phyloP scores from a whole-genome alignment of 805 yeast genomes.

The Torulaspora franciscae region DNA sequence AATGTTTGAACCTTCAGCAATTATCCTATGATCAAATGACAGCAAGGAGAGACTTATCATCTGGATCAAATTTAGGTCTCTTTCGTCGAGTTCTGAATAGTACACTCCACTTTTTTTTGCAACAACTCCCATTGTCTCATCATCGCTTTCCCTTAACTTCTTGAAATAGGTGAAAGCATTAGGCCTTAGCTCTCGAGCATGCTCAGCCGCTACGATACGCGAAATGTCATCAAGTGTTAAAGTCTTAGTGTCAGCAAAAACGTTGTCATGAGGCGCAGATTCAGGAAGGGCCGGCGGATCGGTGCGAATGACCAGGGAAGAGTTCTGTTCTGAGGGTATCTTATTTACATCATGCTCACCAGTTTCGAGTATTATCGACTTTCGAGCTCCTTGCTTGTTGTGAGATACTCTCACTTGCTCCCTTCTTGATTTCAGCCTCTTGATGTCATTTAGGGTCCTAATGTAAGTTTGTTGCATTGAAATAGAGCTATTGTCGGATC shows the following conservation, averaged over 20 bases:
- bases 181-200: constrained; percentile 88
- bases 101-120: constrained; percentile 41
- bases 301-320: constrained; percentile 33
- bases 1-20: constrained; percentile 11
- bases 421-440: constrained; percentile 67
- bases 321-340: constrained; percentile 20
- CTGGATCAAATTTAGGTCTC: constrained; percentile 52
- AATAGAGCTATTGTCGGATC: constrained; percentile 16
- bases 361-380: constrained; percentile 60
- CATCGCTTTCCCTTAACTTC: constrained; percentile 31
- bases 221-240: constrained; percentile 95
- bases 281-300: constrained; percentile 46
- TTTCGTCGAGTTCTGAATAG: constrained; percentile 48
- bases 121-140: constrained; percentile 18
- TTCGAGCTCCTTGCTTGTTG: constrained; percentile 57
- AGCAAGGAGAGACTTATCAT: constrained; percentile 43
- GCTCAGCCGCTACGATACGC: constrained; percentile 93
- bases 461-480: constrained; percentile 51
- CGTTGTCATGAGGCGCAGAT: constrained; percentile 23
- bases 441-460: constrained; percentile 69
- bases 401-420: constrained; percentile 48
- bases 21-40: constrained; percentile 25
- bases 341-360: constrained; percentile 30
- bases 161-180: constrained; percentile 85
- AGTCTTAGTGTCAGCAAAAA: constrained; percentile 74